Evolutionary conservation across 2,329 filamentous ascomycete species (phyloP).

Genomic region (Thermoascus crustaceus): DNA sequence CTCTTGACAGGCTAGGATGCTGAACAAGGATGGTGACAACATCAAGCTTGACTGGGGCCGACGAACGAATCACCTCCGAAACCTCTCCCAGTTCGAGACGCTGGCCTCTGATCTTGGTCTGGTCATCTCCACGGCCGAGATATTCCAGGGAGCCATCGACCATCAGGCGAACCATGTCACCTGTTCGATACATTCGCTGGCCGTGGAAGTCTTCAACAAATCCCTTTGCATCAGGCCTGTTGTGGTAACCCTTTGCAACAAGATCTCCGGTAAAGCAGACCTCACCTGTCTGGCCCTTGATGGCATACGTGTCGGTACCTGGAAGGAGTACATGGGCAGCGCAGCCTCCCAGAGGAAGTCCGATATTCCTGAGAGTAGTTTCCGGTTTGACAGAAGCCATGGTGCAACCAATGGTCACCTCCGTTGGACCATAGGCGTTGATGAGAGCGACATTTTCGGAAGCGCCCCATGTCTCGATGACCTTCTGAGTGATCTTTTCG

Average conservation of each 20-base stretch:
- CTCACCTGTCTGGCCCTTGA: conserved; percentile 21
- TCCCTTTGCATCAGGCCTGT: conserved; percentile 19
- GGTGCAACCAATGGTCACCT: conserved; percentile 28
- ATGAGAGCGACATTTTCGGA: conserved; percentile 16
- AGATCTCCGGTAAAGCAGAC: conserved; percentile 21
- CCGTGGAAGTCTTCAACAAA: conserved; percentile 14
- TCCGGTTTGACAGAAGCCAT: conserved; percentile 16
- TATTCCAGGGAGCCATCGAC: conserved; percentile 67
- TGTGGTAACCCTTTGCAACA: conserved; percentile 21
- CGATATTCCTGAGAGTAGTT: conserved; percentile 24
- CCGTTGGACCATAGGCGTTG: conserved; percentile 29
- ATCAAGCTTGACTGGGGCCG: conserved; percentile 13
- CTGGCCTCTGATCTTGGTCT: conserved; percentile 76
- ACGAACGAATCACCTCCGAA: conserved; percentile 21
- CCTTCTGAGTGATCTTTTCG: conserved; percentile 26
- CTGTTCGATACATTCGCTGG: conserved; percentile 62
- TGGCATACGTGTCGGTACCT: conserved; percentile 15
- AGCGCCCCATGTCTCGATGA: conserved; percentile 24
- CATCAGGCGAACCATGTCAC: conserved; percentile 72
- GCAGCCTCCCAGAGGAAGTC: conserved; percentile 18
- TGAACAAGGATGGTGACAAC: conserved; percentile 23
- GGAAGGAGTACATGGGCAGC: conserved; percentile 21
- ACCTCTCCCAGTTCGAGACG: conserved; percentile 74
- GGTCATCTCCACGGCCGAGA: conserved; percentile 66
- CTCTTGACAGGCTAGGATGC: conserved; percentile 18